phyloP scores from a whole-genome alignment of 805 yeast species.

The Metschnikowia dekortorum region DNA sequence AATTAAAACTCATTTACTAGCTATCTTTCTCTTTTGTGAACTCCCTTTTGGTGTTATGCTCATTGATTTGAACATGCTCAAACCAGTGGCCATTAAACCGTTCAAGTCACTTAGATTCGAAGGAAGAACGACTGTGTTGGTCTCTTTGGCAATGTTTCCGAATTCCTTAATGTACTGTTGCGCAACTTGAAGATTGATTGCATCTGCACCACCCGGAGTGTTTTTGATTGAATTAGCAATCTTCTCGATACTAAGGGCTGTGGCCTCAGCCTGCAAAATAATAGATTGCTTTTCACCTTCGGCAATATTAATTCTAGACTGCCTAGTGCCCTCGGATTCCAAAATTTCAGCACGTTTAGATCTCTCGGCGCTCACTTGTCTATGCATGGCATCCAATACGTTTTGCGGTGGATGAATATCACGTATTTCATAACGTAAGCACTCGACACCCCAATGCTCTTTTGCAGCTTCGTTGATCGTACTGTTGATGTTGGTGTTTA shows the following conservation, averaged over 20 bases:
- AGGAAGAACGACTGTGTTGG: conserved; percentile 75
- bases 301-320: conserved; percentile 63
- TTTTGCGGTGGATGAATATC: conserved; percentile 85
- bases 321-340: conserved; percentile 68
- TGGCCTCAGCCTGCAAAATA: conserved; percentile 61
- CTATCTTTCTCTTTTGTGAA: background rate
- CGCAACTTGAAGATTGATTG: conserved; percentile 75
- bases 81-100: conserved; percentile 68
- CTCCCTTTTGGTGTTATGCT: conserved; percentile 10
- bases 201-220: conserved; percentile 69
- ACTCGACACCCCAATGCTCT: conserved; percentile 77
- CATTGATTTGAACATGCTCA: conserved; percentile 64
- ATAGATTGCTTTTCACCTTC: conserved; percentile 71
- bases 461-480: conserved; percentile 80
- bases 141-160: conserved; percentile 76
- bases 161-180: conserved; percentile 81
- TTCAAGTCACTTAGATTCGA: conserved; percentile 72
- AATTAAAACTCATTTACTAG: conserved; percentile 5
- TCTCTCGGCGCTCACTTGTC: conserved; percentile 87
- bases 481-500: conserved; percentile 69
- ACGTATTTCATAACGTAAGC: conserved; percentile 80
- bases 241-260: conserved; percentile 62
- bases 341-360: conserved; percentile 65
- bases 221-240: conserved; percentile 64
- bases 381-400: conserved; percentile 86